These are phyloP conservation scores for Colletotrichum sp. DNA, from an alignment of 2,329 filamentous ascomycete genomes.

Conservation along the genomic window DNA sequence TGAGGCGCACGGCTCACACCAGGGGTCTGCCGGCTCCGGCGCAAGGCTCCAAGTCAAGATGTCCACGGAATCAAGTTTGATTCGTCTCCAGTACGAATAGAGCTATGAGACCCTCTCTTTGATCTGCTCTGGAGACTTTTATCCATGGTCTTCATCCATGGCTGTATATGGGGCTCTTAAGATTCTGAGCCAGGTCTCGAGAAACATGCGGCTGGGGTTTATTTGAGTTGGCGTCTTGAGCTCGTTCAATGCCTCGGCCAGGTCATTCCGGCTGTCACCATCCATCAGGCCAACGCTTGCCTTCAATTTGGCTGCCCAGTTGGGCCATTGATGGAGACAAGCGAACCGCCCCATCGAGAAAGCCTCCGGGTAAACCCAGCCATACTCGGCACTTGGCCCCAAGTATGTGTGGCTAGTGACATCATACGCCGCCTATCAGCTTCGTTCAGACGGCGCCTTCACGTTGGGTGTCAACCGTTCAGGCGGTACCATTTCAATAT, in stretches of 20 bases:
- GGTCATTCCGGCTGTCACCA: not conserved
- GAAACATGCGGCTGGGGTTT: not conserved
- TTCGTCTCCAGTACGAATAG: not conserved
- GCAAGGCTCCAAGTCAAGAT: slow-evolving; percentile 3
- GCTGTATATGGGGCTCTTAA: not conserved
- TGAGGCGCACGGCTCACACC: slow-evolving; percentile 32
- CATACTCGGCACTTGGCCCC: slow-evolving; percentile 10
- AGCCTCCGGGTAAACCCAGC: slow-evolving; percentile 4
- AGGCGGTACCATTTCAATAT: not conserved
- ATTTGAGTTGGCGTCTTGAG: not conserved
- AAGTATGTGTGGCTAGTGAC: slow-evolving; percentile 5
- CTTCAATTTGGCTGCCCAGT: not conserved
- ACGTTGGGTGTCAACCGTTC: not conserved
- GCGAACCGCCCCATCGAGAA: slow-evolving; percentile 9
- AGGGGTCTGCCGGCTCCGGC: slow-evolving; percentile 19
- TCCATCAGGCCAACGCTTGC: not conserved
- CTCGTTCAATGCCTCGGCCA: not conserved
- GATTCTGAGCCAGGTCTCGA: not conserved
- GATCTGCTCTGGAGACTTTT: not conserved
- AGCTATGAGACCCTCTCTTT: not conserved
- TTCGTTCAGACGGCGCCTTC: not conserved
- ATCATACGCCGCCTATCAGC: not conserved
- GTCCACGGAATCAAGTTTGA: not conserved
- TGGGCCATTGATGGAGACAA: slow-evolving; percentile 7
- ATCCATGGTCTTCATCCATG: not conserved